Conservation (phyloP, 257 asterid genomes). For the Salvia rosmarinus region DNA sequence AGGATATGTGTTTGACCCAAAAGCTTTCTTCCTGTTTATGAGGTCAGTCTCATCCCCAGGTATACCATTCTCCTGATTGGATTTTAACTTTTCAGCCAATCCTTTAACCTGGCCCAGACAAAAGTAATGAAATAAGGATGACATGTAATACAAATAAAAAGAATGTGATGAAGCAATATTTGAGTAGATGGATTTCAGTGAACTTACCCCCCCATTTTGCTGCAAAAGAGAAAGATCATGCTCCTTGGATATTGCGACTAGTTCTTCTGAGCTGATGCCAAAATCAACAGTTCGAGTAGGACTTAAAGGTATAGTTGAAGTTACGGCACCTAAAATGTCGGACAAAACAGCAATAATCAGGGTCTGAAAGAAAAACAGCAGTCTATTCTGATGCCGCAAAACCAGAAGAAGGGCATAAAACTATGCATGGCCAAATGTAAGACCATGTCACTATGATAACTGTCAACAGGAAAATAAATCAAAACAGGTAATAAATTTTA, state of each 20-base stretch:
- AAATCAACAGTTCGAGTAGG: conserved; percentile 56
- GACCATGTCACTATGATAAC: neutral
- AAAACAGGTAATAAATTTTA: neutral
- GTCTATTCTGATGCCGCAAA: conserved; percentile 15
- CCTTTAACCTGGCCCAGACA: conserved; percentile 58
- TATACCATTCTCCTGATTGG: conserved; percentile 68
- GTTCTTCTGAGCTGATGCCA: conserved; percentile 68
- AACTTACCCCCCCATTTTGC: conserved; percentile 80
- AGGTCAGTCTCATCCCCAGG: conserved; percentile 71
- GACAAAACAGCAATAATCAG: conserved; percentile 23
- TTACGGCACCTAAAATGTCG: conserved; percentile 47
- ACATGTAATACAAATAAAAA: neutral
- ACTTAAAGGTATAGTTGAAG: conserved; percentile 45
- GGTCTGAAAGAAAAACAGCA: neutral
- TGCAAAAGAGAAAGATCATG: conserved; percentile 56
- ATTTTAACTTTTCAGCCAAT: conserved; percentile 62
- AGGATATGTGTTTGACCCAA: conserved; percentile 92
- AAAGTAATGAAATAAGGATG: neutral
- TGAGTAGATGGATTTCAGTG: conserved; percentile 7
- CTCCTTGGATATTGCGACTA: conserved; percentile 65
- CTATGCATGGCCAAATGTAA: neutral
- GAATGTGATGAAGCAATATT: neutral
- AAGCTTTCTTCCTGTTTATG: conserved; percentile 59
- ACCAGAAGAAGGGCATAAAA: neutral
- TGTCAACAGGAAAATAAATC: neutral